A percentile compares a stretch with the other conserved stretches of the same genome.
Conservation (phyloP, 495 filamentous ascomycete genomes). For the Penicillium desertorum region DNA sequence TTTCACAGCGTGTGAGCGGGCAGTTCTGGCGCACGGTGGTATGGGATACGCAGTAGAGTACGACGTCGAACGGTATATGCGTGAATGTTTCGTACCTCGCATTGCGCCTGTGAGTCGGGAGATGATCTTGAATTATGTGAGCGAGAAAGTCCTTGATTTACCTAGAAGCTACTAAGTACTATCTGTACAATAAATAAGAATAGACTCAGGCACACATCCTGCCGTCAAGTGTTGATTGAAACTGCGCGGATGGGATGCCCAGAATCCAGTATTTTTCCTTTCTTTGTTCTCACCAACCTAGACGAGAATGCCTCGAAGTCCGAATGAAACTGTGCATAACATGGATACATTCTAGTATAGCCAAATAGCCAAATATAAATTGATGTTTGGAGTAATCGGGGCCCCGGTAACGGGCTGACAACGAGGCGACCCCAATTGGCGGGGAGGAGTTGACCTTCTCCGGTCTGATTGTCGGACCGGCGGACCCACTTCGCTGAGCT, state of each 20-base stretch:
- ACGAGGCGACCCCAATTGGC: not conserved
- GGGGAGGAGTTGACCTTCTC: not conserved
- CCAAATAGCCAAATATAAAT: not conserved
- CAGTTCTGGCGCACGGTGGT: slow-evolving; percentile 65
- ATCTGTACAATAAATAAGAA: not conserved
- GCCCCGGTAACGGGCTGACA: not conserved
- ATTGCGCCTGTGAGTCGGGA: slow-evolving; percentile 75
- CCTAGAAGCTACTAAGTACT: slow-evolving; percentile 52
- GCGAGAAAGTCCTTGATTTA: slow-evolving; percentile 63
- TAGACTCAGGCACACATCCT: not conserved
- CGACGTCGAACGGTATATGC: slow-evolving; percentile 73
- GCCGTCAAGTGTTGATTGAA: not conserved
- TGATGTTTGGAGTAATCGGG: not conserved
- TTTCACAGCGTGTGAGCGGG: slow-evolving; percentile 70
- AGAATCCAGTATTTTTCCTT: not conserved
- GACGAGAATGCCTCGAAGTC: too few relatives aligned
- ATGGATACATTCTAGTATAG: too few relatives aligned
- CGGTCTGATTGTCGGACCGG: not conserved
- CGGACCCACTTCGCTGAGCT: slow-evolving; percentile 21
- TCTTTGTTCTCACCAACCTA: too few relatives aligned
- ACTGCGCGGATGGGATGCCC: not conserved
- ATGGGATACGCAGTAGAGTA: slow-evolving; percentile 81
- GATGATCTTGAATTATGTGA: slow-evolving; percentile 80
- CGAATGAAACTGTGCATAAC: too few relatives aligned
- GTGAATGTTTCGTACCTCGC: slow-evolving; percentile 71